Conservation (phyloP, 768 basidiomycete genomes). For the Boletus tomentosulus region DNA sequence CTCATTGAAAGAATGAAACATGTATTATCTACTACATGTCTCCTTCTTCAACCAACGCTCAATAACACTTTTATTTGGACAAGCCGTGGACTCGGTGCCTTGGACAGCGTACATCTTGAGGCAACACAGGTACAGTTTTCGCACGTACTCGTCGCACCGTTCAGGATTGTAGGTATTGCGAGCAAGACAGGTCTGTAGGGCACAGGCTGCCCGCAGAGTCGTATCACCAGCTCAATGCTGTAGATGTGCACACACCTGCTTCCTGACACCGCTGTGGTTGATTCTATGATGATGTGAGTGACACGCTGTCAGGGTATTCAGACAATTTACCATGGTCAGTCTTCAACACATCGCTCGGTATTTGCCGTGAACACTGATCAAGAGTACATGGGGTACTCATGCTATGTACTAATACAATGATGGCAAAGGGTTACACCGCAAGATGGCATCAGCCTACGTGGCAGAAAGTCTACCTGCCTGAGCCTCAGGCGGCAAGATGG, state of each 20-base stretch:
- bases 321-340: not conserved
- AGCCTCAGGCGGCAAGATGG: too few relatives aligned
- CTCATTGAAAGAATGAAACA: too few relatives aligned
- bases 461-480: too few relatives aligned
- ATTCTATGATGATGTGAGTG: not conserved
- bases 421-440: too few relatives aligned
- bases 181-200: constrained; percentile 57
- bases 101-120: constrained; percentile 47
- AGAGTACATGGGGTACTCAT: too few relatives aligned
- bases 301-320: not conserved
- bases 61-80: constrained; percentile 52
- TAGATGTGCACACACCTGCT: constrained; percentile 17
- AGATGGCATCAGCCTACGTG: too few relatives aligned
- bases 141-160: constrained; percentile 50
- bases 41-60: constrained; percentile 52
- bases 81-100: constrained; percentile 51
- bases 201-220: constrained; percentile 45
- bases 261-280: constrained; percentile 17
- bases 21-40: too few relatives aligned
- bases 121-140: constrained; percentile 61
- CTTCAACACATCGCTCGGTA: not conserved
- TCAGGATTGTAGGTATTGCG: constrained; percentile 64
- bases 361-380: not conserved
- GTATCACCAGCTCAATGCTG: not conserved
- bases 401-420: too few relatives aligned